phyloP scores from a whole-genome alignment of 2,329 filamentous ascomycete species.

The Epichloe hybrida region DNA sequence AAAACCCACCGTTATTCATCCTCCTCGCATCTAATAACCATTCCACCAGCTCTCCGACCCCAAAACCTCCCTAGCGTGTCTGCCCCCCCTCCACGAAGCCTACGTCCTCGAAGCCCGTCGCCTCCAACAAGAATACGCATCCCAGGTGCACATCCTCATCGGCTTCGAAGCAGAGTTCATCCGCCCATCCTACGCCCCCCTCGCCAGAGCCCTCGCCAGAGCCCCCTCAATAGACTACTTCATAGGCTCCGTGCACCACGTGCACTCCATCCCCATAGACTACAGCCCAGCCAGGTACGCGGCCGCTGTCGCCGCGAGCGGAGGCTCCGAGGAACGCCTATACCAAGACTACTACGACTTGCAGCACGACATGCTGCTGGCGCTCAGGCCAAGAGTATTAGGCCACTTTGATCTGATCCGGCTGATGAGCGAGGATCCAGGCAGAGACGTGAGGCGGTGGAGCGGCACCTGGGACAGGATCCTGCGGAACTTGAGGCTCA shows the following conservation, averaged over 20 bases:
- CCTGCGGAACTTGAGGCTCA: slow-evolving; percentile 57
- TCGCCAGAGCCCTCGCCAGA: slow-evolving; percentile 49
- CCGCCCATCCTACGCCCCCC: slow-evolving; percentile 43
- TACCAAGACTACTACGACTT: slow-evolving; percentile 80
- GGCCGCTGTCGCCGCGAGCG: slow-evolving; percentile 22
- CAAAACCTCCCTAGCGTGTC: slow-evolving; percentile 30
- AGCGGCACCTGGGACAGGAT: slow-evolving; percentile 59
- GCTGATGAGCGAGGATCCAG: slow-evolving; percentile 59
- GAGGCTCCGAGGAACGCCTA: slow-evolving; percentile 52
- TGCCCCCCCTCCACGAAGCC: slow-evolving; percentile 46
- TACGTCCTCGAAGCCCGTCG: slow-evolving; percentile 66
- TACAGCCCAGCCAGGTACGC: slow-evolving; percentile 59
- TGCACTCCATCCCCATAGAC: slow-evolving; percentile 77
- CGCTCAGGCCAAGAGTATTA: slow-evolving; percentile 61
- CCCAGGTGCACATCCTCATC: slow-evolving; percentile 64
- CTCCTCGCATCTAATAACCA: neutral
- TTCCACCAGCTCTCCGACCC: slow-evolving; percentile 34
- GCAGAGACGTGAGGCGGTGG: slow-evolving; percentile 44
- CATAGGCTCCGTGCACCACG: slow-evolving; percentile 86
- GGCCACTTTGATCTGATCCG: slow-evolving; percentile 92
- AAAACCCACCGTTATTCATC: neutral
- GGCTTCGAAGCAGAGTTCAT: slow-evolving; percentile 95
- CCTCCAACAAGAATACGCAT: slow-evolving; percentile 55
- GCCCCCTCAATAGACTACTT: slow-evolving; percentile 68
- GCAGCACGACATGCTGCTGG: slow-evolving; percentile 67